Conservation (phyloP, 176 grass and related monocot genomes). For the Juncus inflexus region DNA sequence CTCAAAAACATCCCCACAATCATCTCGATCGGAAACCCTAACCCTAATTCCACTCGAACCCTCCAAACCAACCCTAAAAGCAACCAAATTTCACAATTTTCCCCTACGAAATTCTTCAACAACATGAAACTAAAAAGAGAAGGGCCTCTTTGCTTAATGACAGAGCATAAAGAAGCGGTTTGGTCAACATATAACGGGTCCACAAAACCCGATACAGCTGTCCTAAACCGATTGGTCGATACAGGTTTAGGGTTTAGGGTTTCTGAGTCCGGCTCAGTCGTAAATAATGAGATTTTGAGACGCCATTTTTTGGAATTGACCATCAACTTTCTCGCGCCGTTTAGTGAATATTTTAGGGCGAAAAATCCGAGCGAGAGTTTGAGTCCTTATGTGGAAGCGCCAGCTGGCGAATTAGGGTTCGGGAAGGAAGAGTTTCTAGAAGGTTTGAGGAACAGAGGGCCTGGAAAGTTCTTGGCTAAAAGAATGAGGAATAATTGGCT, state of each 20-base stretch:
- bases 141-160: slow-evolving; percentile 92
- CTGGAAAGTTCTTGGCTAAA: slow-evolving; percentile 96
- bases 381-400: slow-evolving; percentile 78
- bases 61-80: slow-evolving; percentile 53
- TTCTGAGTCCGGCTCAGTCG: slow-evolving; percentile 92
- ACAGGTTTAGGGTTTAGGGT: slow-evolving; percentile 60
- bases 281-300: slow-evolving; percentile 95
- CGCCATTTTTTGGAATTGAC: slow-evolving; percentile 94
- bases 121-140: slow-evolving; percentile 80
- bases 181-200: slow-evolving; percentile 69
- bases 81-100: slow-evolving; percentile 71
- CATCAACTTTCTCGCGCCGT: slow-evolving; percentile 93
- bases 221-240: slow-evolving; percentile 88
- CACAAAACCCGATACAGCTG: slow-evolving; percentile 80
- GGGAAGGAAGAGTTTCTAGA: slow-evolving; percentile 76
- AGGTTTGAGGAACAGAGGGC: slow-evolving; percentile 73
- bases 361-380: slow-evolving; percentile 63
- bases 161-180: slow-evolving; percentile 87
- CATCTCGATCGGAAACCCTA: slow-evolving; percentile 66
- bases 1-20: slow-evolving; percentile 76
- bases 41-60: slow-evolving; percentile 58
- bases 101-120: slow-evolving; percentile 73
- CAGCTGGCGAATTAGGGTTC: slow-evolving; percentile 63
- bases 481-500: slow-evolving; percentile 98
- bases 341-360: slow-evolving; percentile 81